phyloP scores from a whole-genome alignment of 2,329 filamentous ascomycete species.

The Xylaria arbuscula region DNA sequence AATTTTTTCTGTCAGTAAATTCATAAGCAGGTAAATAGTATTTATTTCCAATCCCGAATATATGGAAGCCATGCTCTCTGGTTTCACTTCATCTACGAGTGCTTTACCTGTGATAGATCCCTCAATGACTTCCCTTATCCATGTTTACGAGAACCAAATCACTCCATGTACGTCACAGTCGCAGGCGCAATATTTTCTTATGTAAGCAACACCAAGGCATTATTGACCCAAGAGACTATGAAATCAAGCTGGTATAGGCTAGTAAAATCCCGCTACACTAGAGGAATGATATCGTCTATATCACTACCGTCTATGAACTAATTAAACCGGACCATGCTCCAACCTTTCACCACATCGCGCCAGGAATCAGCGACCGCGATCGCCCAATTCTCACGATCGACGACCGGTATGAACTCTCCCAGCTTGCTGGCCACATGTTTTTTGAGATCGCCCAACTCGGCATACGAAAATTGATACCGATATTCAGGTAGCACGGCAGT shows the following conservation, averaged over 20 bases:
- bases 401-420: conserved; percentile 14
- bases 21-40: too few relatives aligned
- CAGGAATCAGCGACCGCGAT: conserved; percentile 50
- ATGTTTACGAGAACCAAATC: too few relatives aligned
- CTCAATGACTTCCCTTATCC: too few relatives aligned
- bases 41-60: too few relatives aligned
- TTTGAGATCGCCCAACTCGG: conserved; percentile 1
- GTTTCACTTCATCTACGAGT: too few relatives aligned
- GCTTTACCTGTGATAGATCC: too few relatives aligned
- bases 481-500: background rate
- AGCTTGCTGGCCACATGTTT: conserved; percentile 3
- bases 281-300: background rate
- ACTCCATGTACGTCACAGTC: too few relatives aligned
- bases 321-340: conserved; percentile 38
- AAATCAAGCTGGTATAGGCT: too few relatives aligned
- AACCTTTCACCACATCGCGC: conserved; percentile 50
- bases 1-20: too few relatives aligned
- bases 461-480: background rate
- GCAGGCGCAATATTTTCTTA: too few relatives aligned
- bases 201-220: background rate
- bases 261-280: background rate
- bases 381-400: conserved; percentile 35
- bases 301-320: background rate
- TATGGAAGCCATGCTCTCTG: too few relatives aligned
- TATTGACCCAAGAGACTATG: too few relatives aligned